phyloP scores from a whole-genome alignment of 352 stramenopile genomes.

The Thalassiosira livingstoniorum region DNA sequence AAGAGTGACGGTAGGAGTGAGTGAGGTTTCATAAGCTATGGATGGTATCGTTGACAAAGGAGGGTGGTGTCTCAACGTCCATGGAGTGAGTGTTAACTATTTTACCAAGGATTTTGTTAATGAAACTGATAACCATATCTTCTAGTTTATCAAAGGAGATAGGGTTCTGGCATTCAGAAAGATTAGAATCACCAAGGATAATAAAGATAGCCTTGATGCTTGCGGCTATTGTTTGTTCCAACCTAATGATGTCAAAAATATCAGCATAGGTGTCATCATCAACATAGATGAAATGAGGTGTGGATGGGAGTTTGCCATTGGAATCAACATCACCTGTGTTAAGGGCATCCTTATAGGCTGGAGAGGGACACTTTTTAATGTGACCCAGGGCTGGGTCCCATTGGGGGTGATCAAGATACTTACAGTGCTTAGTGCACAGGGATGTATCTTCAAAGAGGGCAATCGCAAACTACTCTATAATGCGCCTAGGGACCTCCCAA shows the following conservation, averaged over 20 bases:
- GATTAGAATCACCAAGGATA: conserved; percentile 26
- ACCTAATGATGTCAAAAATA: conserved; percentile 2
- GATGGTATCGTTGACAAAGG: conserved; percentile 17
- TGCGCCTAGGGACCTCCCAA: neutral
- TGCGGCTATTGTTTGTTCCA: conserved; percentile 32
- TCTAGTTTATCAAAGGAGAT: conserved; percentile 48
- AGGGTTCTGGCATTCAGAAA: conserved; percentile 6
- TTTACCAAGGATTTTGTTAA: conserved; percentile 29
- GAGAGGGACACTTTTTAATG: neutral
- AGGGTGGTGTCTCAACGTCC: conserved; percentile 5
- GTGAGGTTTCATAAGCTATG: neutral
- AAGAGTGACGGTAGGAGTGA: neutral
- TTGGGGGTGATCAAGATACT: neutral
- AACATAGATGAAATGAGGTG: conserved; percentile 40
- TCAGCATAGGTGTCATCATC: conserved; percentile 44
- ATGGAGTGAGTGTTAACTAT: conserved; percentile 35
- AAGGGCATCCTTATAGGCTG: neutral
- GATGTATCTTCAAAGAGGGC: neutral
- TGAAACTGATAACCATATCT: conserved; percentile 32
- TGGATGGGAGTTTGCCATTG: neutral
- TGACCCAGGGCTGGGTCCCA: neutral
- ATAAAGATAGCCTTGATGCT: conserved; percentile 52
- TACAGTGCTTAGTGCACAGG: neutral
- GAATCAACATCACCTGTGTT: conserved; percentile 13
- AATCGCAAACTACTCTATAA: neutral